A percentile compares a stretch with the other conserved stretches of the same genome.
Evolutionary conservation across 2,329 filamentous ascomycete species (phyloP).

Genomic region (Thelonectria olida): DNA sequence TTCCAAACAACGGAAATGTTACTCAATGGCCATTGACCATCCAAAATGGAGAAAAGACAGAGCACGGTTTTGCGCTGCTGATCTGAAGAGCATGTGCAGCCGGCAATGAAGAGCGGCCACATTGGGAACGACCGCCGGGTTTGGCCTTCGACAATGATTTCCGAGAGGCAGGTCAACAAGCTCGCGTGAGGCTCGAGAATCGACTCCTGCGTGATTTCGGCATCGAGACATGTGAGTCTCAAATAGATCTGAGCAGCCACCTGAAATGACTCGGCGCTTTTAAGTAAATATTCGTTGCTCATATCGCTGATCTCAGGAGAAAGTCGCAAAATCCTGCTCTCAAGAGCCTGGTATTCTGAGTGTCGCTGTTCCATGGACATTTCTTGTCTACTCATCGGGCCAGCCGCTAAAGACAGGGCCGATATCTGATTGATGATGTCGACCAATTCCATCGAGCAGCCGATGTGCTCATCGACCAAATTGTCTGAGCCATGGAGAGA

Average conservation of each 20-base stretch:
- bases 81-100: constrained; percentile 34
- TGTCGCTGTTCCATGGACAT: constrained; percentile 19
- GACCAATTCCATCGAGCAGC: constrained; percentile 38
- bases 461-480: constrained; percentile 35
- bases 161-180: constrained; percentile 27
- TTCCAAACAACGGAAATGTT: constrained; percentile 37
- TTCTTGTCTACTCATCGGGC: background rate
- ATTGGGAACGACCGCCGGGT: constrained; percentile 34
- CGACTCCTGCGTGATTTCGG: constrained; percentile 25
- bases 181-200: constrained; percentile 24
- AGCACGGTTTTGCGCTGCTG: constrained; percentile 34
- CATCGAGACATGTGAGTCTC: constrained; percentile 33
- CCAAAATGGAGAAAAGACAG: constrained; percentile 30
- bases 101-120: constrained; percentile 38
- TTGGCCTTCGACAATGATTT: constrained; percentile 34
- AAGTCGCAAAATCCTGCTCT: constrained; percentile 16
- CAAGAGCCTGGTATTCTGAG: constrained; percentile 23
- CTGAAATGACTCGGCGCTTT: constrained; percentile 34
- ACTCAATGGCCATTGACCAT: constrained; percentile 36
- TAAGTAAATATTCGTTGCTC: constrained; percentile 26
- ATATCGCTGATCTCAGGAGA: background rate
- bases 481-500: constrained; percentile 13
- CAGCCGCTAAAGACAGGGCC: constrained; percentile 16
- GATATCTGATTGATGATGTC: constrained; percentile 37
- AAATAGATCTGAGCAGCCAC: constrained; percentile 36